A percentile compares a stretch with the other conserved stretches of the same genome.
Conservation (phyloP, 495 filamentous ascomycete genomes). For the Xylaria nigripes region DNA sequence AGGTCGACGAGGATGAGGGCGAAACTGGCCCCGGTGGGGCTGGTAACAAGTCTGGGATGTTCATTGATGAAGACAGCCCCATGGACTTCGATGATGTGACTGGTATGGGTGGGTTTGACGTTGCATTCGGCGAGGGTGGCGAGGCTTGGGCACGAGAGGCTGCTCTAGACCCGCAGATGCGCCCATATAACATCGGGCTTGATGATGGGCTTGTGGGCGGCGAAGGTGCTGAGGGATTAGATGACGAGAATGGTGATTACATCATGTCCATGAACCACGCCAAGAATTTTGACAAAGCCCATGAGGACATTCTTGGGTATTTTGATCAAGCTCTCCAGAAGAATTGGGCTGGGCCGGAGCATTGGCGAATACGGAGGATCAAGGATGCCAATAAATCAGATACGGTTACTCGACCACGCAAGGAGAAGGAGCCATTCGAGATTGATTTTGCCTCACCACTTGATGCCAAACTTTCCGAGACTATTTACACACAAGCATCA, state of each 20-base stretch:
- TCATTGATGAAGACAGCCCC: slow-evolving; percentile 73
- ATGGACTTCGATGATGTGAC: slow-evolving; percentile 77
- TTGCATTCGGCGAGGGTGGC: slow-evolving; percentile 68
- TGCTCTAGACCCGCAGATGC: slow-evolving; percentile 54
- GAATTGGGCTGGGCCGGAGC: slow-evolving; percentile 98
- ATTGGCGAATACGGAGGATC: slow-evolving; percentile 93
- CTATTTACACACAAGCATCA: slow-evolving; percentile 75
- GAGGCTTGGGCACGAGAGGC: slow-evolving; percentile 66
- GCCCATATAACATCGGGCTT: slow-evolving; percentile 47
- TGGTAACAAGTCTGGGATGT: slow-evolving; percentile 67
- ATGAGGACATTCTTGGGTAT: slow-evolving; percentile 91
- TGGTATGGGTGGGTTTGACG: slow-evolving; percentile 65
- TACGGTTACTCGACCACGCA: slow-evolving; percentile 52
- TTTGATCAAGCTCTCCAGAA: slow-evolving; percentile 92
- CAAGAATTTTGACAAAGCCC: slow-evolving; percentile 51
- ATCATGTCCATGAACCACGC: slow-evolving; percentile 62
- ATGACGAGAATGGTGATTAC: slow-evolving; percentile 54
- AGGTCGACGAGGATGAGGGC: slow-evolving; percentile 53
- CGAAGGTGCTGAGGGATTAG: slow-evolving; percentile 54
- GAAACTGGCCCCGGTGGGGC: slow-evolving; percentile 38
- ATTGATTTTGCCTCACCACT: slow-evolving; percentile 80
- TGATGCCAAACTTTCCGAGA: slow-evolving; percentile 59
- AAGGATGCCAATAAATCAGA: slow-evolving; percentile 66
- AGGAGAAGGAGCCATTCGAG: slow-evolving; percentile 94
- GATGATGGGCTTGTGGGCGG: slow-evolving; percentile 47